phyloP scores from a whole-genome alignment of 129 eudicot species.

The Artemisia argyi region DNA sequence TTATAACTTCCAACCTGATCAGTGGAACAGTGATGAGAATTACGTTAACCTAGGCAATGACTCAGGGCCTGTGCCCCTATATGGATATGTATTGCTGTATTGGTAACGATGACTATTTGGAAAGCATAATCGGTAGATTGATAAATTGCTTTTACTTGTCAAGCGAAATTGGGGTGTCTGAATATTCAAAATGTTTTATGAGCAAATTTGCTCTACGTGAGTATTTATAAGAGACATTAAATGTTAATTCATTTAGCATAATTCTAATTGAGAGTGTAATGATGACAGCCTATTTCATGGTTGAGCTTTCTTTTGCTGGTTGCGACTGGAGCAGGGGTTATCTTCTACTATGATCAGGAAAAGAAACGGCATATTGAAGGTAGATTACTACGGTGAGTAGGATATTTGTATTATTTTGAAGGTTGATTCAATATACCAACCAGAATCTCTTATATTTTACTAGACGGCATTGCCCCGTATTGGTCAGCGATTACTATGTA shows the following conservation, averaged over 20 bases:
- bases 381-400: slow-evolving; percentile 77
- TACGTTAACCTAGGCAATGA: too few relatives aligned
- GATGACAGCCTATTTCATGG: slow-evolving; percentile 89
- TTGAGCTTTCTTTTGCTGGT: slow-evolving; percentile 88
- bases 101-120: too few relatives aligned
- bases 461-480: not conserved
- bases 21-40: too few relatives aligned
- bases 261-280: slow-evolving; percentile 11
- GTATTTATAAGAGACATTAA: not conserved
- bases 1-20: slow-evolving; percentile 12
- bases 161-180: too few relatives aligned
- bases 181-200: not conserved
- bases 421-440: slow-evolving; percentile 20
- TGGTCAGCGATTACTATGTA: too few relatives aligned
- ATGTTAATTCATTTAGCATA: not conserved
- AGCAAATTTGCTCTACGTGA: not conserved
- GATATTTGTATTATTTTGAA: slow-evolving; percentile 27
- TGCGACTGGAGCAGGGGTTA: slow-evolving; percentile 81
- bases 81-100: too few relatives aligned
- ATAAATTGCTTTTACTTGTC: too few relatives aligned
- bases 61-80: too few relatives aligned
- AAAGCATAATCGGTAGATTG: too few relatives aligned
- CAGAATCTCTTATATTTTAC: not conserved
- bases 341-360: slow-evolving; percentile 77
- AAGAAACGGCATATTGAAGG: slow-evolving; percentile 93